These are phyloP conservation scores for Hypericum perforatum DNA, from an alignment of 345 rosid species.

Conservation along the genomic window DNA sequence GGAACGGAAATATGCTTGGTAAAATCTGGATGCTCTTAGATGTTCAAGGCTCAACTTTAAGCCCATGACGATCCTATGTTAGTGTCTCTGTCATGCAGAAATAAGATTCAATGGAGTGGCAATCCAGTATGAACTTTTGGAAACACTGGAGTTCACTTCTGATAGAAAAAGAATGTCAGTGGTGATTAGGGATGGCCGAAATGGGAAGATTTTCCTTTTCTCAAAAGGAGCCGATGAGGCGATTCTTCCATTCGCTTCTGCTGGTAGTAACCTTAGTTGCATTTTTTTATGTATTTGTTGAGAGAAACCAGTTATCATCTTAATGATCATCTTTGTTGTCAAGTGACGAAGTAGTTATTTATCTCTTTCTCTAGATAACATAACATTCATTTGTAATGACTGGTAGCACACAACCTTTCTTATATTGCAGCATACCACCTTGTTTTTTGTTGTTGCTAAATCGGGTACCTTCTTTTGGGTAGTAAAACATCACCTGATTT, in stretches of 20 bases:
- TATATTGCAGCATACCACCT: too few species aligned
- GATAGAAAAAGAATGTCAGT: conserved; percentile 97
- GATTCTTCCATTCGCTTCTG: conserved; percentile 61
- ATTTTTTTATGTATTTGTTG: background rate
- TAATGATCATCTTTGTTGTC: too few species aligned
- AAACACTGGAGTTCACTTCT: conserved; percentile 89
- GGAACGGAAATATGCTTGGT: conserved; percentile 73
- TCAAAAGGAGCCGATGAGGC: conserved; percentile 99
- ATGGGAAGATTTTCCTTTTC: conserved; percentile 65
- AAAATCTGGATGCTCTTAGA: conserved; percentile 23
- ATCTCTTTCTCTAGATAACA: too few species aligned
- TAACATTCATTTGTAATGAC: too few species aligned
- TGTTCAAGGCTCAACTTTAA: conserved; percentile 8
- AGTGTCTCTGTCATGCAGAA: conserved; percentile 40
- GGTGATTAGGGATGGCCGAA: conserved; percentile 67
- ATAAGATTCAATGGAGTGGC: conserved; percentile 51
- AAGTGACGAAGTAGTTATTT: too few species aligned
- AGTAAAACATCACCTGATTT: too few species aligned
- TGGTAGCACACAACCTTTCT: too few species aligned
- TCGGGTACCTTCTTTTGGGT: too few species aligned
- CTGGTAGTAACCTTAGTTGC: conserved; percentile 37
- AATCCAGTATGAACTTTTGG: conserved; percentile 68
- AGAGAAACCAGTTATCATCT: too few species aligned
- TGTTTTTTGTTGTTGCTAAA: too few species aligned
- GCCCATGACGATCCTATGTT: conserved; percentile 5